Evolutionary conservation across 768 basidiomycete genomes (phyloP).

Genomic region (Coprinopsis marcescibilis): DNA sequence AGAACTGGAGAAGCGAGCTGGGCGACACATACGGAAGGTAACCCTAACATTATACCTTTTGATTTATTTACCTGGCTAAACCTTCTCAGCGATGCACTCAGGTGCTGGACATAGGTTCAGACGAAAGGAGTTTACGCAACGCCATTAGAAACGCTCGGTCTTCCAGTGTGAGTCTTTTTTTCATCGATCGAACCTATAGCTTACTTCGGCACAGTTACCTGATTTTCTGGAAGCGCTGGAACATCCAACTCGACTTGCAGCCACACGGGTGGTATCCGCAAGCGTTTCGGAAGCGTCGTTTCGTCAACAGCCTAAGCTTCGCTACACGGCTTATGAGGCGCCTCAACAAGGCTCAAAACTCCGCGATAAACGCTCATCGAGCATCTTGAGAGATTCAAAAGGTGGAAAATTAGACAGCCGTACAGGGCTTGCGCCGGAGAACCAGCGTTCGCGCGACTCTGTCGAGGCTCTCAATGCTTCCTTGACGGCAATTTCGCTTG

Average conservation of each 20-base stretch:
- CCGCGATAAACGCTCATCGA: conserved; percentile 25
- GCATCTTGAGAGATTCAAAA: conserved; percentile 13
- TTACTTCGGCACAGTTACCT: conserved; percentile 47
- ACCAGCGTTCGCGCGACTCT: background rate
- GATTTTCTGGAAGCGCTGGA: conserved; percentile 57
- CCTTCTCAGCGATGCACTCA: conserved; percentile 59
- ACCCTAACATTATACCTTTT: conserved; percentile 12
- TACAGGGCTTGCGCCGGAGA: background rate
- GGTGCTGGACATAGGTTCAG: conserved; percentile 44
- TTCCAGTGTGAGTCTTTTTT: background rate
- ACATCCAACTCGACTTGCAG: conserved; percentile 9
- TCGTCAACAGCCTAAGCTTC: conserved; percentile 37
- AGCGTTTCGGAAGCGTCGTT: conserved; percentile 10
- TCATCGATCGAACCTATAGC: background rate
- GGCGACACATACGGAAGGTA: conserved; percentile 57
- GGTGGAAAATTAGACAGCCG: background rate
- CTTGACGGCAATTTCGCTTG: conserved; percentile 10
- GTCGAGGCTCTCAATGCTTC: conserved; percentile 4
- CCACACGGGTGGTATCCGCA: conserved; percentile 14
- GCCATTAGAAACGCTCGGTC: background rate
- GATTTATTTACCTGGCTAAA: background rate
- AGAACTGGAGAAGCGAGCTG: conserved; percentile 35
- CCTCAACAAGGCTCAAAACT: conserved; percentile 49
- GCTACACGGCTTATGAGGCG: conserved; percentile 66
- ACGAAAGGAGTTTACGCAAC: background rate